These are phyloP conservation scores for Kuraishia capsulata DNA, from an alignment of 805 yeast genomes.

Conservation along the genomic window DNA sequence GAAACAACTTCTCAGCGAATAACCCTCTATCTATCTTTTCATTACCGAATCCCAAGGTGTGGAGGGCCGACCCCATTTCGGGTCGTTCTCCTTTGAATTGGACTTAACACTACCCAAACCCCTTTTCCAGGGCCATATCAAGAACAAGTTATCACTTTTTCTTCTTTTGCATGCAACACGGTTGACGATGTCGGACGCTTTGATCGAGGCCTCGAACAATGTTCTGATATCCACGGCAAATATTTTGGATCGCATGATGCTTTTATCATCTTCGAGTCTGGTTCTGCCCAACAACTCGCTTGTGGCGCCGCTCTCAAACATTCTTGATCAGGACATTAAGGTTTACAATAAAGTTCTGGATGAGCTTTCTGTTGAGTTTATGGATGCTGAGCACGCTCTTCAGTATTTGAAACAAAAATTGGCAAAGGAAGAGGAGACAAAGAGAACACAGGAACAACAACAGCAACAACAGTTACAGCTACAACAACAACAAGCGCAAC, in stretches of 20 bases:
- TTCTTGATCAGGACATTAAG: slow-evolving; percentile 15
- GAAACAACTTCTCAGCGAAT: too few species aligned
- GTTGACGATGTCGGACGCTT: slow-evolving; percentile 14
- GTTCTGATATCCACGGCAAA: slow-evolving; percentile 23
- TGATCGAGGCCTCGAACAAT: slow-evolving; percentile 22
- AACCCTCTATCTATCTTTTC: too few species aligned
- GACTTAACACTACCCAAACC: too few species aligned
- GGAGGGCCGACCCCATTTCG: too few species aligned
- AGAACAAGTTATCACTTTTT: too few species aligned
- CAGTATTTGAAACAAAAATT: slow-evolving; percentile 16
- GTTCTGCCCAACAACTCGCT: slow-evolving; percentile 20
- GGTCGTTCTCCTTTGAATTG: too few species aligned
- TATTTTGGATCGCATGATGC: slow-evolving; percentile 20
- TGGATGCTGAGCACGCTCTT: slow-evolving; percentile 18
- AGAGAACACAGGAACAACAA: too few species aligned
- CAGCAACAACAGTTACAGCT: slow-evolving; percentile 13
- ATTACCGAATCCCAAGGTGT: too few species aligned
- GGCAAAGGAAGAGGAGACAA: slow-evolving; percentile 16
- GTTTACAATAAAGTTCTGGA: slow-evolving; percentile 19
- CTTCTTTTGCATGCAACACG: background rate
- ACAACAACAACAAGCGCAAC: slow-evolving; percentile 12
- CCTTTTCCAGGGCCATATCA: too few species aligned
- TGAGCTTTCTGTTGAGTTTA: slow-evolving; percentile 17
- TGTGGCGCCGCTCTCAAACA: slow-evolving; percentile 14
- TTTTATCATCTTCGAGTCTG: slow-evolving; percentile 12